Evolutionary conservation across 2,329 filamentous ascomycete species (phyloP), one percentile per base, ranked within the genome.

Genomic region (Botryosphaeria agaves): DNA sequence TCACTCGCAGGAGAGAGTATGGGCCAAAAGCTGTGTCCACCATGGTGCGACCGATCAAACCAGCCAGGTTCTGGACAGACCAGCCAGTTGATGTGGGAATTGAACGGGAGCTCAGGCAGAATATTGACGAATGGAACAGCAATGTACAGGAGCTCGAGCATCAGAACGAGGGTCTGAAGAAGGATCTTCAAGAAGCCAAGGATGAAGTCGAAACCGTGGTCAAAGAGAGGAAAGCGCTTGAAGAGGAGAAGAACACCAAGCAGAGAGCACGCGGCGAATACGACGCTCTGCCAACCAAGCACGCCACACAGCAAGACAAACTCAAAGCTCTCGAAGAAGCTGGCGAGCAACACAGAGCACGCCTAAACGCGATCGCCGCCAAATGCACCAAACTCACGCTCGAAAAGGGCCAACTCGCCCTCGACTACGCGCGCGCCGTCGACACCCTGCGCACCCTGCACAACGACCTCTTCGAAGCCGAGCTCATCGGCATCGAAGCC

Each of bases 1-100:
- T 89, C 30, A 64, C 62, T 5, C 71, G 79, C 11, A 74, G 87
- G 28, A 66, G 62, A 38, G 87, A 95, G 48, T 94, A 94, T 51
- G 83, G 82, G 2, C 67, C 72, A 2, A 59, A 65, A 28, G 82
- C 77, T 9, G 70, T 69, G 28, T 82, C 81, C 1, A 84, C 79
- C 1, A 61, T 64, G 14, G 73, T 78, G 9, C 68, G 62, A 20
- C 59, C 59, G 32, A 56, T 94, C 9, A 59, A 51, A 11, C 54
- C 52, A 2, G 82, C 82, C 4, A 58, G 48, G 20, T 69, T 68
- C 44, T 94, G 89, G 74, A 84, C 75, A 1, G 72, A 83, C 27
- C 73, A 81, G 36, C 76, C 80, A 3, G 66, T 84, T 5, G 81
- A 92, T 45, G 55, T 56, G 3, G 58, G 68, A 14, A 74, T 59